phyloP scores from a whole-genome alignment of 2,329 filamentous ascomycete genomes.

The Aureobasidium mangrovei region DNA sequence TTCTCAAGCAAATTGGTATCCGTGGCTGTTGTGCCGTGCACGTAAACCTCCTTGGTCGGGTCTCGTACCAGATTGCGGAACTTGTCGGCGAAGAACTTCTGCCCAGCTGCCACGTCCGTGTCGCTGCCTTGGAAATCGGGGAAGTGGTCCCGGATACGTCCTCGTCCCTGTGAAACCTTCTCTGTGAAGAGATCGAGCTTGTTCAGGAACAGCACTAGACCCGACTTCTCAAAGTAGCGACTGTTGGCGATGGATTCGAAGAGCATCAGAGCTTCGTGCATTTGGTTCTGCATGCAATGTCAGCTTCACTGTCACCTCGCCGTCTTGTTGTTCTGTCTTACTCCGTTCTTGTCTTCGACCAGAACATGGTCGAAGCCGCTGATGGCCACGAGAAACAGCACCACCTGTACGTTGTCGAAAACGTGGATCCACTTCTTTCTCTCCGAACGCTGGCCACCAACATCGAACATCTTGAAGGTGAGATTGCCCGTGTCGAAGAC shows the following conservation, averaged over 20 bases:
- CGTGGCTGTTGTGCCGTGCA: constrained; percentile 45
- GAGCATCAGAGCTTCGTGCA: constrained; percentile 62
- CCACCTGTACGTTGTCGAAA: constrained; percentile 95
- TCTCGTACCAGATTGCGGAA: constrained; percentile 43
- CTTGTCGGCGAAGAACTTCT: constrained; percentile 43
- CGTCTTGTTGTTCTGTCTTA: background rate
- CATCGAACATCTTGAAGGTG: constrained; percentile 96
- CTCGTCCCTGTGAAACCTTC: constrained; percentile 38
- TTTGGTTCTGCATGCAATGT: constrained; percentile 50
- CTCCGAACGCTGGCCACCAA: constrained; percentile 89
- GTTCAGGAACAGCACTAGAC: constrained; percentile 65
- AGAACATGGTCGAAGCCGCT: constrained; percentile 94
- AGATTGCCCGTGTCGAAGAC: constrained; percentile 92
- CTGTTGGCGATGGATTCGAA: constrained; percentile 68
- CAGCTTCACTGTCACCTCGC: background rate
- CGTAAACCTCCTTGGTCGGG: constrained; percentile 43
- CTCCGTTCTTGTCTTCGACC: constrained; percentile 75
- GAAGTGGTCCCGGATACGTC: constrained; percentile 41
- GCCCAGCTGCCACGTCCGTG: constrained; percentile 39
- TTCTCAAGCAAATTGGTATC: constrained; percentile 44
- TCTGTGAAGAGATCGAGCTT: constrained; percentile 58
- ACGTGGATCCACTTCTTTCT: constrained; percentile 99
- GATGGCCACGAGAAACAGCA: constrained; percentile 92
- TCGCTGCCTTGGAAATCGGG: constrained; percentile 39
- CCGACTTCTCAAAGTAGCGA: constrained; percentile 63